A percentile compares a stretch with the other conserved stretches of the same genome.
Conservation (phyloP, 1,139 yeast genomes). For the Diutina neorugosa region DNA sequence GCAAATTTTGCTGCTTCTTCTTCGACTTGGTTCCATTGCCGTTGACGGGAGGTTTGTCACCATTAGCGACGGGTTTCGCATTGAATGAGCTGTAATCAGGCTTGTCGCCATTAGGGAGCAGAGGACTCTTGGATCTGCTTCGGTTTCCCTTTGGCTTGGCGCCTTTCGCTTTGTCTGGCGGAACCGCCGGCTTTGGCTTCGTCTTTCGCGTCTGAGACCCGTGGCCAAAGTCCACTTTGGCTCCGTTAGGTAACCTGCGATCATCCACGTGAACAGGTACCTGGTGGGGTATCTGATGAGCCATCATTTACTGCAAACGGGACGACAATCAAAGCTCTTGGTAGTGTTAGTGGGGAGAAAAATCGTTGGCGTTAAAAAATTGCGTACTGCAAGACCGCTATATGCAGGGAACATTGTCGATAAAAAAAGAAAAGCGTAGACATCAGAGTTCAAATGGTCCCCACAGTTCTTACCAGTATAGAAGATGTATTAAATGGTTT, state of each 20-base stretch:
- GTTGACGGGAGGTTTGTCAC: not conserved
- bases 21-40: constrained; percentile 3
- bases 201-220: constrained; percentile 6
- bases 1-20: constrained; percentile 2
- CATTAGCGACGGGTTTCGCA: not conserved
- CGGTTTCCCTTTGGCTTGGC: not conserved
- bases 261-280: constrained; percentile 1
- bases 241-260: constrained; percentile 9
- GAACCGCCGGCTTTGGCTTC: constrained; percentile 6
- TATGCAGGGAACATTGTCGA: not conserved
- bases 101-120: constrained; percentile 21
- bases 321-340: not conserved
- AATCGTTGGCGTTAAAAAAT: not conserved
- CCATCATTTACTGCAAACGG: not conserved
- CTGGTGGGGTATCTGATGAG: constrained; percentile 4
- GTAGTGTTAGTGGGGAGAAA: not conserved
- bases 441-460: too few species aligned
- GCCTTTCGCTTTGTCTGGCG: constrained; percentile 6
- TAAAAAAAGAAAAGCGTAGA: not conserved
- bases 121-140: not conserved
- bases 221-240: constrained; percentile 10
- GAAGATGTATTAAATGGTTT: too few species aligned
- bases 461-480: too few species aligned
- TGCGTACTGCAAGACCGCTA: not conserved
- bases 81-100: constrained; percentile 16